phyloP scores from a whole-genome alignment of 2,329 filamentous ascomycete species.

The Aureobasidium subglaciale region DNA sequence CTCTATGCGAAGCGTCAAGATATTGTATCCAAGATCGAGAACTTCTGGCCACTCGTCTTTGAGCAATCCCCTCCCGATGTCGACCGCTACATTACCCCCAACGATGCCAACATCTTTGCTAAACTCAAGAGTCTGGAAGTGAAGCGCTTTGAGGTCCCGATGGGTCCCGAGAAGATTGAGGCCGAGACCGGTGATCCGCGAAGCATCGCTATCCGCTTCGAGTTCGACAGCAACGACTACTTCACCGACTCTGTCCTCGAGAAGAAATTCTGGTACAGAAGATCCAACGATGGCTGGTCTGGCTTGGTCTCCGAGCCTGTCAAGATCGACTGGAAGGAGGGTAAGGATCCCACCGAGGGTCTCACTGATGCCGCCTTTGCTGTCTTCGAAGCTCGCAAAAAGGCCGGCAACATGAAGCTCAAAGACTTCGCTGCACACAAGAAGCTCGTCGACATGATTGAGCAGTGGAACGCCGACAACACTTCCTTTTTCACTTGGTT shows the following conservation, averaged over 20 bases:
- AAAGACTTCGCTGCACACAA: slow-evolving; percentile 49
- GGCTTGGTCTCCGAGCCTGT: slow-evolving; percentile 86
- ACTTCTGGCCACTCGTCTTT: slow-evolving; percentile 94
- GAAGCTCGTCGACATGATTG: slow-evolving; percentile 47
- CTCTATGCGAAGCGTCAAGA: slow-evolving; percentile 71
- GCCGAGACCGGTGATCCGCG: slow-evolving; percentile 65
- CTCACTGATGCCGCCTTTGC: slow-evolving; percentile 66
- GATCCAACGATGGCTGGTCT: slow-evolving; percentile 58
- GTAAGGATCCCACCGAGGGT: slow-evolving; percentile 75
- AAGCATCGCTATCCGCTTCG: slow-evolving; percentile 68
- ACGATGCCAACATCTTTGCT: slow-evolving; percentile 67
- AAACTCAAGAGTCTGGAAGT: slow-evolving; percentile 64
- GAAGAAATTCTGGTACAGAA: slow-evolving; percentile 88
- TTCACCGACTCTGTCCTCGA: slow-evolving; percentile 72
- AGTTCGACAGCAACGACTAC: slow-evolving; percentile 73
- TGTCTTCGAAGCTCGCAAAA: slow-evolving; percentile 58
- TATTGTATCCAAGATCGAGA: slow-evolving; percentile 63
- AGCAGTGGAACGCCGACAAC: slow-evolving; percentile 33
- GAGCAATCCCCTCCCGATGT: slow-evolving; percentile 80
- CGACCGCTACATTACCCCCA: slow-evolving; percentile 78
- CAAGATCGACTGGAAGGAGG: slow-evolving; percentile 69
- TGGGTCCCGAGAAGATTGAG: slow-evolving; percentile 27
- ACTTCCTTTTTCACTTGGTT: slow-evolving; percentile 88
- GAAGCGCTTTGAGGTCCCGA: slow-evolving; percentile 69
- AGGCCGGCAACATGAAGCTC: slow-evolving; percentile 33